phyloP scores from a whole-genome alignment of 257 asterid genomes.

The Lithospermum erythrorhizon region DNA sequence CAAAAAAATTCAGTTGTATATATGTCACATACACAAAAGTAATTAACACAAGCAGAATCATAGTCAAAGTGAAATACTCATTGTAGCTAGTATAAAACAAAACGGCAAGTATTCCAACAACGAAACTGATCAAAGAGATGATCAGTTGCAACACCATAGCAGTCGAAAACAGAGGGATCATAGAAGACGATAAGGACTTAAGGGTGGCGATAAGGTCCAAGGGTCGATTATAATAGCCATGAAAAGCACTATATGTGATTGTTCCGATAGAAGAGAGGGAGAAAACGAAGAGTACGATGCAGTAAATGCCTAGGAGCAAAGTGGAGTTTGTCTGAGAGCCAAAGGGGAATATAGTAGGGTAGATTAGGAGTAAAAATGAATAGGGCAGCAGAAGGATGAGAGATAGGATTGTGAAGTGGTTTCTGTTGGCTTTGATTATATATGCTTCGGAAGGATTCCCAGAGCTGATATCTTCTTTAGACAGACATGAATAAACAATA shows the following conservation, averaged over 20 bases:
- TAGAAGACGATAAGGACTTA: conserved; percentile 31
- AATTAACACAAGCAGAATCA: not conserved
- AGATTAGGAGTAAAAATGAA: conserved; percentile 35
- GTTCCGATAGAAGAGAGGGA: conserved; percentile 34
- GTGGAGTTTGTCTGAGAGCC: not conserved
- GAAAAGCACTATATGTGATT: conserved; percentile 45
- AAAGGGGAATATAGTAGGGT: conserved; percentile 27
- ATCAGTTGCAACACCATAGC: conserved; percentile 10
- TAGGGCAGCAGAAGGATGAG: conserved; percentile 52
- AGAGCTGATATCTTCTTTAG: conserved; percentile 35
- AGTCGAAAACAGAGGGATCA: conserved; percentile 24
- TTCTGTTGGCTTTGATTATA: conserved; percentile 46
- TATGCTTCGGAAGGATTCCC: conserved; percentile 56
- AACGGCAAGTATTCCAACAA: conserved; percentile 8
- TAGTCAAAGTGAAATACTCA: conserved; percentile 6
- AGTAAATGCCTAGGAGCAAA: conserved; percentile 11
- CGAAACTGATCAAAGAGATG: conserved; percentile 1
- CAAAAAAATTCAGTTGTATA: conserved; percentile 17
- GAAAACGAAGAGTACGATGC: conserved; percentile 14
- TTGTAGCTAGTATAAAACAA: not conserved
- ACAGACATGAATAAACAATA: not conserved
- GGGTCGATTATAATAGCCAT: conserved; percentile 47
- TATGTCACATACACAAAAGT: not conserved
- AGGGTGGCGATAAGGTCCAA: conserved; percentile 34
- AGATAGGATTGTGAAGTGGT: conserved; percentile 51